A percentile compares a stretch with the other conserved stretches of the same genome.
Conservation (phyloP, 164 flowering plant genomes). For the Protea cynaroides region DNA sequence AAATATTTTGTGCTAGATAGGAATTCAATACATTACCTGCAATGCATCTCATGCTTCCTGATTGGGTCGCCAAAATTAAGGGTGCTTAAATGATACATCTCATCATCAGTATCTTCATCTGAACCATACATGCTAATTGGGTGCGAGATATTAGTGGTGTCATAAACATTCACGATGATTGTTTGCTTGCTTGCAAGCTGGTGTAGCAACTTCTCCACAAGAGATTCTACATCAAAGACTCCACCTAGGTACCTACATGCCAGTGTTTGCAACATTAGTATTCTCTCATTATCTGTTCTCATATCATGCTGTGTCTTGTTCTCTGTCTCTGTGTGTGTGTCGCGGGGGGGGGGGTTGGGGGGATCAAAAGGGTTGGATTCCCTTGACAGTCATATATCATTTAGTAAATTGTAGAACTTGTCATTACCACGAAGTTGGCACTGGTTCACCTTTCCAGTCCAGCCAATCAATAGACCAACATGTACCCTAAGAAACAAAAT, state of each 20-base stretch:
- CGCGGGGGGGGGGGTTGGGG: not conserved
- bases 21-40: constrained; percentile 52
- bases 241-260: constrained; percentile 86
- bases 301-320: not conserved
- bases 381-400: no score
- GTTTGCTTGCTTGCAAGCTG: constrained; percentile 95
- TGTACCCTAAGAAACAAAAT: no score
- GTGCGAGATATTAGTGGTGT: constrained; percentile 59
- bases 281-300: not conserved
- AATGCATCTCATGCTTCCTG: constrained; percentile 91
- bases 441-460: no score
- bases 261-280: constrained; percentile 5
- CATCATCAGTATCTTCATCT: constrained; percentile 31
- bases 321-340: not conserved
- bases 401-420: no score
- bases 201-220: constrained; percentile 89
- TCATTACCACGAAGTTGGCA: no score
- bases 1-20: not conserved
- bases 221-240: constrained; percentile 77
- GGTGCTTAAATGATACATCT: constrained; percentile 45
- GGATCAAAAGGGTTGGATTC: no score
- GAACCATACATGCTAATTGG: constrained; percentile 91
- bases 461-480: no score
- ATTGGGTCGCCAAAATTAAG: constrained; percentile 93
- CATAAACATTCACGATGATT: constrained; percentile 83